Evolutionary conservation across 305 asterid species (phyloP).

Genomic region (Fraxinus angustifolia): DNA sequence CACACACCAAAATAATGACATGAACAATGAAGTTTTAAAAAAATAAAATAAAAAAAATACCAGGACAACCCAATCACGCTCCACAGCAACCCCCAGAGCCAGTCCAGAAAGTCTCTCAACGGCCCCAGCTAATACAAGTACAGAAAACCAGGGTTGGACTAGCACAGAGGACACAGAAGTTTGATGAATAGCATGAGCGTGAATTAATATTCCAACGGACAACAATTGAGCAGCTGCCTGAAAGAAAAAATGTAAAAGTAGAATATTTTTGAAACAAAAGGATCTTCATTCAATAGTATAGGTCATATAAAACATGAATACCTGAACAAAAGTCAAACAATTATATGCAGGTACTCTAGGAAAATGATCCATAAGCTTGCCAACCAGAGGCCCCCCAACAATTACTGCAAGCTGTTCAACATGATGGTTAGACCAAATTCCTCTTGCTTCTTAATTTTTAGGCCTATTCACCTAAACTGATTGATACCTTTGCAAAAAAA

Average conservation of each 20-base stretch:
- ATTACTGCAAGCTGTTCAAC: conserved; percentile 75
- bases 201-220: conserved; percentile 81
- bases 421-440: conserved; percentile 27
- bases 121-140: conserved; percentile 74
- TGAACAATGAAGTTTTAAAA: conserved; percentile 2
- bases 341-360: conserved; percentile 84
- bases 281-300: conserved; percentile 20
- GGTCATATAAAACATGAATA: conserved; percentile 24
- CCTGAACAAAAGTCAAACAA: conserved; percentile 71
- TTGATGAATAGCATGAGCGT: conserved; percentile 54
- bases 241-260: conserved; percentile 23
- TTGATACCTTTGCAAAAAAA: conserved; percentile 66
- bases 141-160: conserved; percentile 78
- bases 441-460: conserved; percentile 22
- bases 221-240: conserved; percentile 89
- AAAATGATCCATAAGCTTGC: conserved; percentile 85
- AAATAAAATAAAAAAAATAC: conserved; percentile 31
- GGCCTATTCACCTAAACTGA: conserved; percentile 14
- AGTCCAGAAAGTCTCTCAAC: conserved; percentile 87
- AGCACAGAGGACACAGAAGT: conserved; percentile 49
- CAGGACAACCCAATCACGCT: conserved; percentile 98
- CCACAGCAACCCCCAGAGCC: conserved; percentile 91
- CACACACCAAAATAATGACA: background rate
- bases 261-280: background rate
- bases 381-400: conserved; percentile 88